phyloP scores from a whole-genome alignment of 2,329 filamentous ascomycete genomes.

The Aspergillus novoparasiticus region DNA sequence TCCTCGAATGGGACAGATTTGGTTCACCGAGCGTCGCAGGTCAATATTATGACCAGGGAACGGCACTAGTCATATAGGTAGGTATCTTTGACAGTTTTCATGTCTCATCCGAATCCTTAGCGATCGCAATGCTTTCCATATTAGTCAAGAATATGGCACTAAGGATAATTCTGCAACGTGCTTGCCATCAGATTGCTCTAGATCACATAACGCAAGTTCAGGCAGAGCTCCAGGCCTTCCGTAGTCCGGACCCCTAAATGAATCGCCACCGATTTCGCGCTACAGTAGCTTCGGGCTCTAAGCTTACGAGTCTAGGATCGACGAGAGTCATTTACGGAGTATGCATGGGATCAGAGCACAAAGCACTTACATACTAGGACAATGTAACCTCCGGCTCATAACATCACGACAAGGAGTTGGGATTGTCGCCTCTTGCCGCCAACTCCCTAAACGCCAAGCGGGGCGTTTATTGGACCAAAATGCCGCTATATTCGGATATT shows the following conservation, averaged over 20 bases:
- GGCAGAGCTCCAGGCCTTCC: neutral
- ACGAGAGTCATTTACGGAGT: neutral
- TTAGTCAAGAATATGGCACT: neutral
- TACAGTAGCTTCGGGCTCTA: neutral
- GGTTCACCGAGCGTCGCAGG: neutral
- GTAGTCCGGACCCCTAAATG: neutral
- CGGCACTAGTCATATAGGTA: neutral
- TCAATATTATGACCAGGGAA: neutral
- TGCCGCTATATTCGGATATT: slow-evolving; percentile 1
- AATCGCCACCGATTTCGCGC: neutral
- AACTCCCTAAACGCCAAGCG: neutral
- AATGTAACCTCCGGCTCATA: neutral
- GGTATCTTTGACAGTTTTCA: neutral
- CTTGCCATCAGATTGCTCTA: neutral
- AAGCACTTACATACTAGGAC: neutral
- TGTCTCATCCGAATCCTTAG: neutral
- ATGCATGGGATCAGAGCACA: neutral
- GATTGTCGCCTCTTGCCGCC: neutral
- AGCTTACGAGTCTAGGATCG: neutral
- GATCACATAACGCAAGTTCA: too few species aligned
- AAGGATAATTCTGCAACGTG: neutral
- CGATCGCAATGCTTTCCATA: slow-evolving; percentile 1
- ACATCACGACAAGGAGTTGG: neutral
- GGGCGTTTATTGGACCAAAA: neutral
- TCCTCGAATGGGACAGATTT: neutral